Evolutionary conservation across 1,284 basidiomycete genomes (phyloP).

Genomic region (Ceratorhiza oryzae-sativae): DNA sequence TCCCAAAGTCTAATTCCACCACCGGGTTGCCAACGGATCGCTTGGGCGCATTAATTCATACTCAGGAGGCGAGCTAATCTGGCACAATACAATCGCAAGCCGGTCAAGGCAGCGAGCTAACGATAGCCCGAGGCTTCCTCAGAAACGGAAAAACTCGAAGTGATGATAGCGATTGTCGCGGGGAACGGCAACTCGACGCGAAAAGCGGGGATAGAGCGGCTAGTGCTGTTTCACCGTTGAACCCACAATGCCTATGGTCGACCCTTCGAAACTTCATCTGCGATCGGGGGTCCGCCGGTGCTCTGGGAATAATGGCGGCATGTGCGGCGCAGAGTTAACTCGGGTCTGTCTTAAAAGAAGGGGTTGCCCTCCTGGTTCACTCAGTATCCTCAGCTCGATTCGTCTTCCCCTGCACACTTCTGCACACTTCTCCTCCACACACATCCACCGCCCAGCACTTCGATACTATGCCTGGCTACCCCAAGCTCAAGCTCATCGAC

Average conservation of each 20-base stretch:
- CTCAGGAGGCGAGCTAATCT: slow-evolving; percentile 27
- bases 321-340: neutral
- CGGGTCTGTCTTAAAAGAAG: slow-evolving; percentile 5
- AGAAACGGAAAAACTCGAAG: slow-evolving; percentile 26
- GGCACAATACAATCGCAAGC: slow-evolving; percentile 9
- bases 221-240: slow-evolving; percentile 34
- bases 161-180: neutral
- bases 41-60: neutral
- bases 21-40: slow-evolving; percentile 23
- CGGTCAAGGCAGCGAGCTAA: slow-evolving; percentile 11
- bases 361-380: neutral
- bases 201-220: slow-evolving; percentile 32
- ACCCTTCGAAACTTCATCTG: slow-evolving; percentile 13
- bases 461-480: slow-evolving; percentile 32
- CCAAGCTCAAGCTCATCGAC: slow-evolving; percentile 40
- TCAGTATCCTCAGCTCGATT: slow-evolving; percentile 38
- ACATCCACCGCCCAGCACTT: slow-evolving; percentile 19
- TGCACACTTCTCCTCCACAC: slow-evolving; percentile 23
- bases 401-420: slow-evolving; percentile 12
- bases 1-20: slow-evolving; percentile 25
- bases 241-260: slow-evolving; percentile 27
- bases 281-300: slow-evolving; percentile 26
- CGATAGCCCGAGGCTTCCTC: neutral
- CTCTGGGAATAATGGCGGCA: slow-evolving; percentile 17
- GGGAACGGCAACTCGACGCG: slow-evolving; percentile 8